Evolutionary conservation across 257 asterid genomes (phyloP), one percentile per base, ranked within the genome.

Genomic region (Dorcoceras hygrometricum): DNA sequence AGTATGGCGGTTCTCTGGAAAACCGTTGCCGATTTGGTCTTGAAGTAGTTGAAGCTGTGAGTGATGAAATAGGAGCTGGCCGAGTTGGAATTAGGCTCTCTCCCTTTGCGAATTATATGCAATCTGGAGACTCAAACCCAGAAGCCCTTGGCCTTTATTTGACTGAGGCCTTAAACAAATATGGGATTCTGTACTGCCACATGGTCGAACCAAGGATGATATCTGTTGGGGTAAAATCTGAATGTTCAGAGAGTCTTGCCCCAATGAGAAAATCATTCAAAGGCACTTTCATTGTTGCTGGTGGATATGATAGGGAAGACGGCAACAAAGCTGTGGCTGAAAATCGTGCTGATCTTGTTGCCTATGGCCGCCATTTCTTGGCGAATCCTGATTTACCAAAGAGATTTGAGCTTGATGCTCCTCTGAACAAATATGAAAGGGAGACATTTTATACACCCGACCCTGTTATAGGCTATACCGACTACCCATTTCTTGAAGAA

Each of bases 11-110:
- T 9, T 78, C 82, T 10, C 58, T 88, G 8, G 89, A 82, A 75
- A 88, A 90, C 27, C 89, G 96, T 4, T 87, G 90, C 61, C 79
- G 87, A 23, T 80, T 89, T 1, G 86, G 84, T 32, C 77, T 88
- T 14, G 91, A 89, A 65, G 64, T 85, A 57, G 71, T 74, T 16
- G 89, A 80, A 57, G 86, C 89, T 4, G 62, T 85, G 63, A 57
- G 79, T 6, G 58, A 62, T 3, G 90, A 84, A 54, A 51, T 83
- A 0, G 95, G 95, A 50, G 68, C 87, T 10, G 34, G 77, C 50
- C 62, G 83, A 73, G 90, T 85, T 2, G 95, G 96, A n/a, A 85
- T 87, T 4, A 73, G 90, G 79, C 87, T 87, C 16, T 83, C 95
- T n/a, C 95, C 95, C 3, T 85, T 76, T 29, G 79, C 87, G 4